Evolutionary conservation across 148 eudicot genomes (phyloP).

Genomic region (Cornus kousa): DNA sequence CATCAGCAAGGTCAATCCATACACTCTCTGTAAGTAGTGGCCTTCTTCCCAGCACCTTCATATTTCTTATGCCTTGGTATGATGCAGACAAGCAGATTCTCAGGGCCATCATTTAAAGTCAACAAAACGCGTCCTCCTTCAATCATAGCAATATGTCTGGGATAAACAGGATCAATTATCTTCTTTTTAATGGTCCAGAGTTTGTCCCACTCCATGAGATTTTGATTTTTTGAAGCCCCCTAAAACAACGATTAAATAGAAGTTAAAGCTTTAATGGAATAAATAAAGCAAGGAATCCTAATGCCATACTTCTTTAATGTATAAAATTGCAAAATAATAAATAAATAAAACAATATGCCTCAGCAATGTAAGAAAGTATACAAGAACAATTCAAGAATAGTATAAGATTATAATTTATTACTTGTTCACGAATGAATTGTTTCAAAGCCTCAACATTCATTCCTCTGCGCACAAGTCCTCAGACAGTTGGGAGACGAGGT

Average conservation of each 20-base stretch:
- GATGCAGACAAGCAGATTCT: no score
- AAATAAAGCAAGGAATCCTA: not conserved
- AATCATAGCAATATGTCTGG: no score
- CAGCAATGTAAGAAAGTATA: not conserved
- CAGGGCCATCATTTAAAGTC: no score
- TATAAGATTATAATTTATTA: constrained; percentile 18
- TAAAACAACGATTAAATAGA: constrained; percentile 27
- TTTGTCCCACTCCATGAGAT: no score
- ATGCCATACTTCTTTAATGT: not conserved
- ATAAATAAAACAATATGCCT: no score
- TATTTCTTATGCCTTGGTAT: no score
- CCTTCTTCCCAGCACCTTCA: no score
- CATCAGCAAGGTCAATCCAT: no score
- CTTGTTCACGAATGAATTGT: constrained; percentile 96
- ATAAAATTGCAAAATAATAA: not conserved
- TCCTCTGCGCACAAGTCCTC: constrained; percentile 96
- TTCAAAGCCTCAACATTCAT: constrained; percentile 82
- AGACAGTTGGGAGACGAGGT: constrained; percentile 95
- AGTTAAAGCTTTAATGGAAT: not conserved
- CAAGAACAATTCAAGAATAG: not conserved
- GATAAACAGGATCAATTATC: no score
- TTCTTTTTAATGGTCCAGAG: no score
- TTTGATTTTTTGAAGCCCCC: constrained; percentile 98
- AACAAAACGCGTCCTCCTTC: no score
- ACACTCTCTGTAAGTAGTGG: constrained; percentile 49